phyloP scores from a whole-genome alignment of 83 land plant species.

The Thuja plicata region DNA sequence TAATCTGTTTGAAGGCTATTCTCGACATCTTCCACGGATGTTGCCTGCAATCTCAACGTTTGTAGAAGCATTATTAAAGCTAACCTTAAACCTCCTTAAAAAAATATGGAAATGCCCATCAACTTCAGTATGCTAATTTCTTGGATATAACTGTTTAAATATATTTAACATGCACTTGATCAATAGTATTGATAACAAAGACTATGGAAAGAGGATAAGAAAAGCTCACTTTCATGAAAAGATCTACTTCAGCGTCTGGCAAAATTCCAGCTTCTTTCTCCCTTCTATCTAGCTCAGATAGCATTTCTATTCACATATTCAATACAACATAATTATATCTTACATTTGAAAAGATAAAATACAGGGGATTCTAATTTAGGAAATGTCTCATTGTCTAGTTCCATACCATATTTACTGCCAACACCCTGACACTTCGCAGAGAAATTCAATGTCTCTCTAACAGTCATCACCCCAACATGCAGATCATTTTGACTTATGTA shows the following conservation, averaged over 20 bases:
- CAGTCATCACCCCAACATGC: conserved; percentile 12
- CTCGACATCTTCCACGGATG: not conserved
- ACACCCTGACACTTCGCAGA: not conserved
- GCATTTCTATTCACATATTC: not conserved
- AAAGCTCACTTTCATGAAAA: conserved; percentile 35
- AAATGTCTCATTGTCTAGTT: not conserved
- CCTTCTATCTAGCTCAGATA: conserved; percentile 54
- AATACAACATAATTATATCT: not conserved
- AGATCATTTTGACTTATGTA: conserved; percentile 26
- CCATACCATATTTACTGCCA: not conserved
- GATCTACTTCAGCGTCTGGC: conserved; percentile 50
- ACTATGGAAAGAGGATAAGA: not conserved
- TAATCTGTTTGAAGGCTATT: not conserved
- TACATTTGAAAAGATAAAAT: not conserved
- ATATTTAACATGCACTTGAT: not conserved
- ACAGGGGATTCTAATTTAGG: not conserved
- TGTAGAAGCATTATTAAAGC: not conserved
- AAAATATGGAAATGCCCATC: not conserved
- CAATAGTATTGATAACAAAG: not conserved
- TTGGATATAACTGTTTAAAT: not conserved
- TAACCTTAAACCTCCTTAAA: not conserved
- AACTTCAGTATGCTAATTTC: too few relatives aligned
- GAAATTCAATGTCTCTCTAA: not conserved
- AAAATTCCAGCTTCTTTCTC: conserved; percentile 62
- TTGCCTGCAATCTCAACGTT: not conserved